phyloP scores from a whole-genome alignment of 2,329 filamentous ascomycete species.

The Monosporascus sp. region DNA sequence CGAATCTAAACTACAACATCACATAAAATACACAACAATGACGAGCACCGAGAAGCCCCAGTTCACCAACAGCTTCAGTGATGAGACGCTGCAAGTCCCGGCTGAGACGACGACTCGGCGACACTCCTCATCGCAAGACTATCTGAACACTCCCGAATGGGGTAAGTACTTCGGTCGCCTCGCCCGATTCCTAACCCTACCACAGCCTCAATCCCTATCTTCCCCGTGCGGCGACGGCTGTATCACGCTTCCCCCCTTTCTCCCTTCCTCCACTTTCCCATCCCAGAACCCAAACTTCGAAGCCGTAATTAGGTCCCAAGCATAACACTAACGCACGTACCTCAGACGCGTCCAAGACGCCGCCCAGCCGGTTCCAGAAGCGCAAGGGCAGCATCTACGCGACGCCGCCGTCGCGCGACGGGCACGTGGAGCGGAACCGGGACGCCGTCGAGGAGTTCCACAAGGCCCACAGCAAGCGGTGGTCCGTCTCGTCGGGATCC shows the following conservation, averaged over 20 bases:
- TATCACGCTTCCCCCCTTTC: too few species aligned
- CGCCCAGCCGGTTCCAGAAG: constrained; percentile 64
- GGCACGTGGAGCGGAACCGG: constrained; percentile 56
- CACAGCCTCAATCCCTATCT: background rate
- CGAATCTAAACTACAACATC: background rate
- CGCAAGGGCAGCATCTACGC: constrained; percentile 65
- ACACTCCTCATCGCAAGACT: constrained; percentile 26
- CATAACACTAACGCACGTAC: background rate
- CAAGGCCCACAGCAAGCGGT: constrained; percentile 50
- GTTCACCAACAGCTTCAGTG: constrained; percentile 27
- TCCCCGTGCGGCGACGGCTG: too few species aligned
- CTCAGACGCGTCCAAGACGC: constrained; percentile 61
- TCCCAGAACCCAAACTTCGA: constrained; percentile 2
- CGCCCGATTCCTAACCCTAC: background rate
- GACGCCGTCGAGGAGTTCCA: constrained; percentile 51
- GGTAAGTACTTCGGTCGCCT: constrained; percentile 29
- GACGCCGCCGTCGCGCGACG: constrained; percentile 60
- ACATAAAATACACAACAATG: constrained; percentile 3
- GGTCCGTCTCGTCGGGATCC: constrained; percentile 35
- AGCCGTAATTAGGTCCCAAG: background rate
- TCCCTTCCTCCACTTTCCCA: constrained; percentile 1
- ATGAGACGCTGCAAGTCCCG: constrained; percentile 3
- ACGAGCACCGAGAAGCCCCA: constrained; percentile 19
- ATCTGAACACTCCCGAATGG: constrained; percentile 40
- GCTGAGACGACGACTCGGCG: constrained; percentile 24